Conservation (phyloP, 1,139 yeast species). For the Yamadazyma dushanensis region DNA sequence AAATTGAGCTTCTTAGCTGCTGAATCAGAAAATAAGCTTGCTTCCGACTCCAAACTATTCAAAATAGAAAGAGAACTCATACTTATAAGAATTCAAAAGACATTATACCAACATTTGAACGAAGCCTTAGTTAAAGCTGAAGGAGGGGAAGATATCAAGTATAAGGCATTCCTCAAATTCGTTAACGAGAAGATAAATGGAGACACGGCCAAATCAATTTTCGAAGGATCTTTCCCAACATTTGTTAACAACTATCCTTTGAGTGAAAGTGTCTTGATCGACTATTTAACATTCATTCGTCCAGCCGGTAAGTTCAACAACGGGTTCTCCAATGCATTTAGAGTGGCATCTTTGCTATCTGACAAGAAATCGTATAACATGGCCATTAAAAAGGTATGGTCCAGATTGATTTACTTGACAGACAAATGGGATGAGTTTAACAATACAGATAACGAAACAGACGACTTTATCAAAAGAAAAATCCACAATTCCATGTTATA, state of each 20-base stretch:
- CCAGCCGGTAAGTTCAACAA: conserved; percentile 23
- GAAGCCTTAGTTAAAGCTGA: conserved; percentile 16
- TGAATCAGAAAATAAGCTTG: conserved; percentile 6
- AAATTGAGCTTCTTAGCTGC: conserved; percentile 52
- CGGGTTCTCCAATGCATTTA: conserved; percentile 38
- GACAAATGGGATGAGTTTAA: conserved; percentile 56
- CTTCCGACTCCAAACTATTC: conserved; percentile 27
- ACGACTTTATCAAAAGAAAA: conserved; percentile 40
- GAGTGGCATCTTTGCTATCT: conserved; percentile 29
- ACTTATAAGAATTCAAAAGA: conserved; percentile 48
- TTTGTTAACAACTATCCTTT: conserved; percentile 44
- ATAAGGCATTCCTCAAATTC: conserved; percentile 23
- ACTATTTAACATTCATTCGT: conserved; percentile 55
- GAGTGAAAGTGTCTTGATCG: conserved; percentile 49
- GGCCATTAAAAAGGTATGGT: conserved; percentile 52
- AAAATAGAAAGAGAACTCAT: conserved; percentile 52
- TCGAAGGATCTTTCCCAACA: conserved; percentile 33
- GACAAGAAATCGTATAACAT: conserved; percentile 25
- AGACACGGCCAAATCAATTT: conserved; percentile 17
- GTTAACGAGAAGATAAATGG: conserved; percentile 16
- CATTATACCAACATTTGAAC: conserved; percentile 33
- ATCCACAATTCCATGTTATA: conserved; percentile 48
- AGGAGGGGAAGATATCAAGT: conserved; percentile 13
- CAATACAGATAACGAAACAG: conserved; percentile 42
- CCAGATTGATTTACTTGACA: conserved; percentile 54